Percentiles rank a stretch among this genome's conserved stretches.
Evolutionary conservation across 768 basidiomycete genomes (phyloP).

Genomic region (Rhizopogon sp.): DNA sequence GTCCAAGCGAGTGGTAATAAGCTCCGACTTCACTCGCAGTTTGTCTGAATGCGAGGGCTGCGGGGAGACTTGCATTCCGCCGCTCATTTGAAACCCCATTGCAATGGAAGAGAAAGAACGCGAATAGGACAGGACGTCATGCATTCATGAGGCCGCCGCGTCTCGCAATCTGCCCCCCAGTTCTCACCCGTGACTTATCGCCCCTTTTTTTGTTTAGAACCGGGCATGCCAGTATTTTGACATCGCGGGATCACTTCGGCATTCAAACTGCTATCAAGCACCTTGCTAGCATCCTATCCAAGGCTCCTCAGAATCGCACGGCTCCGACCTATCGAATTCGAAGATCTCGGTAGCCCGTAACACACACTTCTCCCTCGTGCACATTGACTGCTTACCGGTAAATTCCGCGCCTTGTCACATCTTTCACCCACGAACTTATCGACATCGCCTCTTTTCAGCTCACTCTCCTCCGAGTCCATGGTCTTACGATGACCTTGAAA

Average conservation of each 20-base stretch:
- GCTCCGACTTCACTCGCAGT: neutral
- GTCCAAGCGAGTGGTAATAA: neutral
- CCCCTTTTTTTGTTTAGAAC: neutral
- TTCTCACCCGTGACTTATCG: neutral
- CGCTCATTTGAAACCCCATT: neutral
- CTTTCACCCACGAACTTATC: neutral
- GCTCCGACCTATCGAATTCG: neutral
- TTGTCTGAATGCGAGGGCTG: neutral
- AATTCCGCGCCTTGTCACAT: neutral
- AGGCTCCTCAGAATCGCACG: neutral
- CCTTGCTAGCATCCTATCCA: neutral
- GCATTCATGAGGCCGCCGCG: neutral
- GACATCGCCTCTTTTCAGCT: neutral
- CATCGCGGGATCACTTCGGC: neutral
- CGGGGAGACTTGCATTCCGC: neutral
- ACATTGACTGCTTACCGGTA: neutral
- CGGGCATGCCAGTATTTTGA: neutral
- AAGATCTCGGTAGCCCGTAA: neutral
- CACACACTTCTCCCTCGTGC: neutral
- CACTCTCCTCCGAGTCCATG: no score
- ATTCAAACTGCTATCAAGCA: neutral
- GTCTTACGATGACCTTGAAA: neutral
- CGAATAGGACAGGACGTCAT: neutral
- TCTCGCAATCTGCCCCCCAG: neutral
- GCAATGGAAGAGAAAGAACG: neutral